These are phyloP conservation scores for Aureobasidium sp. DNA, from an alignment of 2,329 filamentous ascomycete genomes.

Conservation along the genomic window DNA sequence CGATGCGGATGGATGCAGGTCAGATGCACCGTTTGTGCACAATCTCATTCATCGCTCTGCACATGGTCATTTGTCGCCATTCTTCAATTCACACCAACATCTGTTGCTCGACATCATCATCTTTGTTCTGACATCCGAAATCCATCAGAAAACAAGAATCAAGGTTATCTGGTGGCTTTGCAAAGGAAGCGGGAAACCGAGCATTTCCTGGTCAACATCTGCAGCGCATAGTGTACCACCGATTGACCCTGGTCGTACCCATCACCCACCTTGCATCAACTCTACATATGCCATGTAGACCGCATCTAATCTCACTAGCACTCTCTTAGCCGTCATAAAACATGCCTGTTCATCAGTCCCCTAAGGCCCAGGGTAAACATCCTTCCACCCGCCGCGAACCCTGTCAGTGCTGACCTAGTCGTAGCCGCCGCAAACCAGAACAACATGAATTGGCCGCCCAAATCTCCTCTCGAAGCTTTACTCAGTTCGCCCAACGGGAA, in stretches of 20 bases:
- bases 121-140: too few species aligned
- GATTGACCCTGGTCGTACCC: neutral
- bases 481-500: conserved; percentile 71
- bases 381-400: neutral
- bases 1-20: neutral
- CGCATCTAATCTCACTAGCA: conserved; percentile 29
- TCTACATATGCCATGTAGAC: conserved; percentile 8
- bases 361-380: conserved; percentile 35
- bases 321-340: conserved; percentile 25
- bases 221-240: conserved; percentile 6
- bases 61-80: neutral
- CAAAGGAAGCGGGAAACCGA: neutral
- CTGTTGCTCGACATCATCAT: neutral
- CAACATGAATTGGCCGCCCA: conserved; percentile 51
- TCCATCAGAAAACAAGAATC: neutral
- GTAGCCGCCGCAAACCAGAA: conserved; percentile 37
- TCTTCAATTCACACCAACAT: neutral
- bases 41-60: neutral
- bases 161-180: conserved; percentile 4
- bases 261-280: conserved; percentile 2
- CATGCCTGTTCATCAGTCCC: conserved; percentile 36
- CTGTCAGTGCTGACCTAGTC: neutral
- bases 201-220: conserved; percentile 1
- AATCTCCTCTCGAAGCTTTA: conserved; percentile 56
- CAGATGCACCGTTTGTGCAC: conserved; percentile 4